These are phyloP conservation scores for Prunus yedoensis DNA, from an alignment of 331 rosid species.

Conservation along the genomic window DNA sequence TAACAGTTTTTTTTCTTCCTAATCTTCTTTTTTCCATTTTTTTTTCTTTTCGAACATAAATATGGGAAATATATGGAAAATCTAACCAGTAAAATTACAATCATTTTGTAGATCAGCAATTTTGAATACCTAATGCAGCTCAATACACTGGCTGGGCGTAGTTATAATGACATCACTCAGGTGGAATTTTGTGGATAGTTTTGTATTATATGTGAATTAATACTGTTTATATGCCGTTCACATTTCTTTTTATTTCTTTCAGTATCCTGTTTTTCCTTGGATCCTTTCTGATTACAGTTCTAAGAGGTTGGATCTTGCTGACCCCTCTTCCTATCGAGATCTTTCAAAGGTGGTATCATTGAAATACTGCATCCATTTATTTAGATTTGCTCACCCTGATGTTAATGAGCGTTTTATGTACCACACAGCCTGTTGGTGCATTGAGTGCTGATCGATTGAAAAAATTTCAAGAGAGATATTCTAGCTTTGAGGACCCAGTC, in stretches of 20 bases:
- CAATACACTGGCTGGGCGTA: constrained; percentile 97
- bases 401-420: constrained; percentile 17
- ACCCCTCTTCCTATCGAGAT: constrained; percentile 87
- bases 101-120: constrained; percentile 89
- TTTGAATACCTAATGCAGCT: constrained; percentile 99
- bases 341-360: constrained; percentile 72
- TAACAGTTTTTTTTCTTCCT: constrained; percentile 14
- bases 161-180: constrained; percentile 98
- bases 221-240: constrained; percentile 26
- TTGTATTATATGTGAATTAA: constrained; percentile 21
- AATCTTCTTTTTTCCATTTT: neutral
- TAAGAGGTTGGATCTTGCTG: constrained; percentile 76
- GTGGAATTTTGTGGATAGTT: constrained; percentile 41
- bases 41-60: neutral
- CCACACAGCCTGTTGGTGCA: constrained; percentile 89
- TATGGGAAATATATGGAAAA: constrained; percentile 17
- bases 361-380: constrained; percentile 28
- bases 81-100: constrained; percentile 19
- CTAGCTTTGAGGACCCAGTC: constrained; percentile 90
- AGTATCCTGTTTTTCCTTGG: constrained; percentile 99
- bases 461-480: constrained; percentile 89
- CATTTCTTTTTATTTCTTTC: constrained; percentile 34
- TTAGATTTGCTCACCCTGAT: constrained; percentile 17
- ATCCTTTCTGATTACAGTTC: constrained; percentile 93
- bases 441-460: constrained; percentile 73